These are phyloP conservation scores for Boeremia exigua DNA, from an alignment of 2,329 filamentous ascomycete species.

Conservation along the genomic window DNA sequence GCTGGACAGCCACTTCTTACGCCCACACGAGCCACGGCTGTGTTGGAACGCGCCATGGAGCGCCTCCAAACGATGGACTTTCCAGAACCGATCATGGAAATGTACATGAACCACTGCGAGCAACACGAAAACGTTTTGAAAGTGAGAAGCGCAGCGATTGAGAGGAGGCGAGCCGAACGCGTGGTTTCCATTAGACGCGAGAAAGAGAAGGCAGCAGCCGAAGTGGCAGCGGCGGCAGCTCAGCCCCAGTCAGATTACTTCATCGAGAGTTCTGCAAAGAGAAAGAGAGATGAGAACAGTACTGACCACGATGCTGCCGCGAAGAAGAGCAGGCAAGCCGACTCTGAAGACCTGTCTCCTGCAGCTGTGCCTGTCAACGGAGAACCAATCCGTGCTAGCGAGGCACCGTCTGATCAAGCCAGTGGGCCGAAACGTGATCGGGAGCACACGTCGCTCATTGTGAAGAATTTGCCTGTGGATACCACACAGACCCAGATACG, in stretches of 20 bases:
- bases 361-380: constrained; percentile 23
- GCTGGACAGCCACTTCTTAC: constrained; percentile 59
- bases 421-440: constrained; percentile 74
- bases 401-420: constrained; percentile 44
- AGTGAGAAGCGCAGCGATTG: constrained; percentile 75
- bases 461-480: constrained; percentile 75
- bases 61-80: constrained; percentile 70
- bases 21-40: constrained; percentile 74
- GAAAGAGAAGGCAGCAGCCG: constrained; percentile 63
- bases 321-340: constrained; percentile 70
- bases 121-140: constrained; percentile 83
- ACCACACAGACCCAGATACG: constrained; percentile 75
- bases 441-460: constrained; percentile 85
- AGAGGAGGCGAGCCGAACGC: constrained; percentile 67
- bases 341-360: constrained; percentile 28
- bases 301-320: constrained; percentile 59
- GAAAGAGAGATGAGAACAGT: constrained; percentile 68
- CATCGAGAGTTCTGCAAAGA: constrained; percentile 65
- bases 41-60: constrained; percentile 74
- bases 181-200: constrained; percentile 62
- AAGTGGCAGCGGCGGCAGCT: constrained; percentile 54
- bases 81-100: constrained; percentile 76
- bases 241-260: constrained; percentile 24
- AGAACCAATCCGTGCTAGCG: constrained; percentile 31
- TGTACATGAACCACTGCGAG: constrained; percentile 82